Base-by-base conservation (phyloP, 2,329 filamentous ascomycete species). In the Beauveria rudraprayagi region DNA sequence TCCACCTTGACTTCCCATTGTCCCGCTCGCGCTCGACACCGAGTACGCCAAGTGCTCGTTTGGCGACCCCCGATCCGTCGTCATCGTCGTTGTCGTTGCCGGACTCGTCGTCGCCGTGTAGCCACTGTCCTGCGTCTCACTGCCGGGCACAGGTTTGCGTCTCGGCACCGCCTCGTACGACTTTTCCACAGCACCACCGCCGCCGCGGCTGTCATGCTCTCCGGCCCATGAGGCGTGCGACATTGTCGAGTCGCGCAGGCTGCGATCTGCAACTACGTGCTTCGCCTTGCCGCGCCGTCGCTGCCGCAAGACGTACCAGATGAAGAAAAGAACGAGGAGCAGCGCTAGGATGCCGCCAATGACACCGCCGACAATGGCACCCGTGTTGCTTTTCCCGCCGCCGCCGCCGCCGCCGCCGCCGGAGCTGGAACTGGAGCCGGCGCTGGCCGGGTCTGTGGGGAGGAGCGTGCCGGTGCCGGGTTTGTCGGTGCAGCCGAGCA, bases 401-500 rank as follows among this genome's bases (percentile, higher is more conserved):
- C 57, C 19, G 3, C 46, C n/a, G 11, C 46, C 47, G 0, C 17
- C 24, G 0, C 19, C 28, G 3, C 7, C 14, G 17, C 19, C 9
- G 41, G 34, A 37, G 5, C 34, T 37, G 34, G 34, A 37, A 37
- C 41, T 43, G 41, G 41, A n/a, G 17, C 17, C 41, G 17, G 17
- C 41, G 9, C 16, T 37, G 24, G 48, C 57, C 6, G 57, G 57
- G 19, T 53, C 50, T 9, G 57, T 60, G 17, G 57, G 48, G 3
- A 60, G 40, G 3, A 60, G 50, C 7, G 57, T 60, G 11, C 37
- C 57, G 6, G 41, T 54, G n/a, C 57, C 57, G 30, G 57, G 14
- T 30, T 53, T 60, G 40, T 60, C 57, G 40, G 57, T 46, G 50
- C 57, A 60, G n/a, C 16, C 57, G 19, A 60, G 48, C n/a, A 60